Percentiles rank a stretch among this genome's conserved stretches.
Conservation (phyloP, 129 eudicot species). For the Artemisia argyi region DNA sequence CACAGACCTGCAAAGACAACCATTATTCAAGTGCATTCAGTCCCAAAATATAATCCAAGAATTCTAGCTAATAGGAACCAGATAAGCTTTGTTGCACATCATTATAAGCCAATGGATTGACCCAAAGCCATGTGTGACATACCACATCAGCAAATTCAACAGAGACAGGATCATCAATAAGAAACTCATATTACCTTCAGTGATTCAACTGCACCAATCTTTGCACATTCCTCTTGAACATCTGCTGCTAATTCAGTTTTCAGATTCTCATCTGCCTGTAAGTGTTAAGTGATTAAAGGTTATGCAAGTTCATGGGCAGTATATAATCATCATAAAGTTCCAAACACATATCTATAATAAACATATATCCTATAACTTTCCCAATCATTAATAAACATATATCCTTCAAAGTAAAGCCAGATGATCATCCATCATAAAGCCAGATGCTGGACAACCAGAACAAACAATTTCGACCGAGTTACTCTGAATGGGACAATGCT, state of each 20-base stretch:
- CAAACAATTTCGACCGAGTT: background rate
- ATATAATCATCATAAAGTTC: background rate
- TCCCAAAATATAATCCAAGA: too few species aligned
- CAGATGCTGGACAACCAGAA: constrained; percentile 4
- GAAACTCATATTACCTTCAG: constrained; percentile 58
- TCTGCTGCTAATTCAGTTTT: constrained; percentile 72
- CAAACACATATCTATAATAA: too few species aligned
- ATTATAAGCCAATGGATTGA: too few species aligned
- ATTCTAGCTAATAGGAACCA: too few species aligned
- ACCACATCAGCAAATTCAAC: too few species aligned
- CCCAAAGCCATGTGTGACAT: too few species aligned
- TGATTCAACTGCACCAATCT: constrained; percentile 82
- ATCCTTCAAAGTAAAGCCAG: constrained; percentile 7
- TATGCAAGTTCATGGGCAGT: background rate
- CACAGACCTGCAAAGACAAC: too few species aligned
- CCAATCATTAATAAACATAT: background rate
- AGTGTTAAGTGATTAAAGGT: background rate
- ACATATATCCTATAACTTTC: background rate
- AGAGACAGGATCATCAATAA: background rate
- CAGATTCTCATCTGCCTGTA: constrained; percentile 69
- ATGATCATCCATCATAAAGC: too few species aligned
- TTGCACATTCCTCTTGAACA: constrained; percentile 80
- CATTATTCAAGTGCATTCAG: too few species aligned
- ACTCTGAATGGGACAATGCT: constrained; percentile 15
- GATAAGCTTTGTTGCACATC: too few species aligned